Evolutionary conservation across 441 rosid genomes (phyloP), one percentile per base, ranked within the genome.

Genomic region (Brassica hybrid): DNA sequence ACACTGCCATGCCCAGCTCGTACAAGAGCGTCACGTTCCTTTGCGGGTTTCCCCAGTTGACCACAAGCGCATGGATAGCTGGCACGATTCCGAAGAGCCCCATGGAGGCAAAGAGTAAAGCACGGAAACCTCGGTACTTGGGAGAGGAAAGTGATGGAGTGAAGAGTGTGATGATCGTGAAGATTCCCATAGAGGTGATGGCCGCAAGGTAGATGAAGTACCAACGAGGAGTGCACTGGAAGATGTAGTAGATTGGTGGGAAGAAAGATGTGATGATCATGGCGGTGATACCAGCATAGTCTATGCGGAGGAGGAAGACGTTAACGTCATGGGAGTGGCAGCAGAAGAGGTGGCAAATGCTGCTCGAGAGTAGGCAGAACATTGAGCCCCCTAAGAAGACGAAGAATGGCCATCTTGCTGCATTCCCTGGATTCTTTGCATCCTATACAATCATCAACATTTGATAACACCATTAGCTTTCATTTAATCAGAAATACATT

Each of bases 221-320:
- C 97, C 97, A 94, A 10, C 64, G 91, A 5, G 89, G 85, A 6
- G 89, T 86, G 2, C 98, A 92, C 18, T 83, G 95, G 84, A 94
- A 94, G 59, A 94, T 85, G 80, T 86, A 91, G 85, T 80, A 89
- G 43, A 94, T 92, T 16, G 94, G 91, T 13, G 97, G 94, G 79
- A 88, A 88, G 77, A 92, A 94, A 3, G 94, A 92, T 64, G 98
- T 89, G 84, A 94, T 94, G 82, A 88, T 94, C 97, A 90, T 94
- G 76, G 83, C 81, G 1, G 93, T 76, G 76, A 94, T 94, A 1
- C 97, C 97, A 0, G 83, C 59, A 21, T 89, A 92, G 82, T 92
- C 98, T 12, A 89, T 79, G 12, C 88, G 80, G 13, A 90, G 80
- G 54, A 94, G 81, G 19, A 78, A 67, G 76, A 89, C 68, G 88